These are phyloP conservation scores for Tulasnella sp. DNA, from an alignment of 768 basidiomycete genomes.

Conservation along the genomic window DNA sequence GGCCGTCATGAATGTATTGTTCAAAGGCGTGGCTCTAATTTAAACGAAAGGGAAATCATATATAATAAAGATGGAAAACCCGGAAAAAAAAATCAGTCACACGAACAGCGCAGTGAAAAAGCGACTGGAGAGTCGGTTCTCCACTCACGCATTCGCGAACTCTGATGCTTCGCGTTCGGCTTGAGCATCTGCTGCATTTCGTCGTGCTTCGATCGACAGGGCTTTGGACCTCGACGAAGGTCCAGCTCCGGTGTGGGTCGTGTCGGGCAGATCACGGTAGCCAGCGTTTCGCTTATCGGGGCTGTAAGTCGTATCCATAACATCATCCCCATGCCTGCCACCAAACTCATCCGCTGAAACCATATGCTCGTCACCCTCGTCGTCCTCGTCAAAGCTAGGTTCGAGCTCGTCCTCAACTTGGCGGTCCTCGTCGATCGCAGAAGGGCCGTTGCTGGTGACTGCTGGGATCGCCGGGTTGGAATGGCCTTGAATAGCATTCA, in stretches of 20 bases:
- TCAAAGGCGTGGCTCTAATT: conserved; percentile 16
- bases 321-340: conserved; percentile 1
- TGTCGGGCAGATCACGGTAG: neutral
- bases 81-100: neutral
- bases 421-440: conserved; percentile 9
- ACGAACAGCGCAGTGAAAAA: neutral
- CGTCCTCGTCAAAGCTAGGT: neutral
- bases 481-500: neutral
- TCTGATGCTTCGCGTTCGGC: conserved; percentile 14
- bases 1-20: conserved; percentile 19
- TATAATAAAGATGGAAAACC: neutral
- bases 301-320: neutral
- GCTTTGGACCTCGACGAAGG: conserved; percentile 4
- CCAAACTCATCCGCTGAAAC: conserved; percentile 15
- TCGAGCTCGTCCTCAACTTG: conserved; percentile 15
- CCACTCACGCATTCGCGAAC: conserved; percentile 19
- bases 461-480: neutral
- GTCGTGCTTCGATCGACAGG: conserved; percentile 9
- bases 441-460: neutral
- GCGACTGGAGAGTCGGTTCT: neutral
- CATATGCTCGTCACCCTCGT: conserved; percentile 16
- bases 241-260: neutral
- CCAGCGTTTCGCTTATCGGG: neutral
- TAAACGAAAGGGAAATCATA: neutral
- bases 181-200: neutral